A percentile compares a stretch with the other conserved stretches of the same genome.
Evolutionary conservation across 148 eudicot species (phyloP).

Genomic region (Polygonum maritimum): DNA sequence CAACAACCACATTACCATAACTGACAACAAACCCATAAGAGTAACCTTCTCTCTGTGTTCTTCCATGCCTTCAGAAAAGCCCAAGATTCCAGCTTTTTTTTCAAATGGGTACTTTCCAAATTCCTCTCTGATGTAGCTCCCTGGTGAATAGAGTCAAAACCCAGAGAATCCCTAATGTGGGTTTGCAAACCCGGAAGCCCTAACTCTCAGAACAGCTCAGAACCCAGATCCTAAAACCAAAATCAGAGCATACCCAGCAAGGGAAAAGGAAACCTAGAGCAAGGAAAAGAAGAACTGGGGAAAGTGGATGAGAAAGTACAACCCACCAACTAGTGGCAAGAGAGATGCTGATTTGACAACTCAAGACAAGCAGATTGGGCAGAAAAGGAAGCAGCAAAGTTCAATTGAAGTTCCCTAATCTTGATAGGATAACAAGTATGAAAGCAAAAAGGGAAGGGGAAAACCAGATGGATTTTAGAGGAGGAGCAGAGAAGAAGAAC

Average conservation of each 20-base stretch:
- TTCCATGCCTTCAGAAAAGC: neutral
- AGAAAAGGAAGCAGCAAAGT: neutral
- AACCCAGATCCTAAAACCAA: conserved; percentile 7
- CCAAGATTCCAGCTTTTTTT: neutral
- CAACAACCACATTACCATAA: neutral
- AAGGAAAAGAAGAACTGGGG: neutral
- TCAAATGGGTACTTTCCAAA: neutral
- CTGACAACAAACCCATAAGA: neutral
- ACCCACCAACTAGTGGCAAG: neutral
- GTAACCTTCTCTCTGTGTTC: neutral
- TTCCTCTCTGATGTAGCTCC: neutral
- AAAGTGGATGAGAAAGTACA: neutral
- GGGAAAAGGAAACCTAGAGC: neutral
- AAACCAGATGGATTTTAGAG: conserved; percentile 1
- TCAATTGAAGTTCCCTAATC: neutral
- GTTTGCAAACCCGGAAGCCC: neutral
- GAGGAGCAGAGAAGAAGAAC: neutral
- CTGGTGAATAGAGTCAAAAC: neutral
- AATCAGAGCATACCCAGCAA: conserved; percentile 4
- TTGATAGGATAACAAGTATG: neutral
- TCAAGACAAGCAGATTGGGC: neutral
- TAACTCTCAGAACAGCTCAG: neutral
- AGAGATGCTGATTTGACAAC: conserved; percentile 4
- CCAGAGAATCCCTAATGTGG: neutral
- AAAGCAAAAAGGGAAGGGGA: neutral